Evolutionary conservation across 2,329 filamentous ascomycete genomes (phyloP).

Genomic region (Sclerotinia spermophila): DNA sequence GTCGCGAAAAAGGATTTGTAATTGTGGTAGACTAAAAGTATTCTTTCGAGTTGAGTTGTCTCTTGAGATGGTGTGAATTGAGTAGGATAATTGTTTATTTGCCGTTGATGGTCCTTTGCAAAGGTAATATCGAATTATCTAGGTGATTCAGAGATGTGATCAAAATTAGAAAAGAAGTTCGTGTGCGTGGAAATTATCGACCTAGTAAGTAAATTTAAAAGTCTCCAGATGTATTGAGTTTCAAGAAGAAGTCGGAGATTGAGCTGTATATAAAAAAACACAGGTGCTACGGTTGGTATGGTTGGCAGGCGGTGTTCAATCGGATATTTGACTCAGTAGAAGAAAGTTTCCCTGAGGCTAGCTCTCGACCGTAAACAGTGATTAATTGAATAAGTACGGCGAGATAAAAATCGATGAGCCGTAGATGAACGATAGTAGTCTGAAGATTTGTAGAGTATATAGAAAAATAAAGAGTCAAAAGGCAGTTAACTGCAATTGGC

Average conservation of each 20-base stretch:
- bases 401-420: not conserved
- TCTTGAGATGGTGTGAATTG: not conserved
- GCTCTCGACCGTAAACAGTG: not conserved
- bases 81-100: not conserved
- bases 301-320: not conserved
- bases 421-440: not conserved
- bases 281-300: not conserved
- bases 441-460: not conserved
- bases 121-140: not conserved
- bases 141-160: not conserved
- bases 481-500: too few species aligned
- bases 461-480: not conserved
- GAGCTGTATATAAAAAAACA: not conserved
- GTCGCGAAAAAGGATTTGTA: not conserved
- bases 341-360: not conserved
- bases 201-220: not conserved
- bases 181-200: not conserved
- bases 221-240: not conserved
- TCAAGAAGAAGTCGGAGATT: not conserved
- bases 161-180: not conserved
- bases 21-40: not conserved
- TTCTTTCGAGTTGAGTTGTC: not conserved
- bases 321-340: not conserved
- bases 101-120: not conserved
- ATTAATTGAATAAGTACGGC: not conserved